Conservation (phyloP, 2,329 filamentous ascomycete genomes). For the Clonostachys chloroleuca region DNA sequence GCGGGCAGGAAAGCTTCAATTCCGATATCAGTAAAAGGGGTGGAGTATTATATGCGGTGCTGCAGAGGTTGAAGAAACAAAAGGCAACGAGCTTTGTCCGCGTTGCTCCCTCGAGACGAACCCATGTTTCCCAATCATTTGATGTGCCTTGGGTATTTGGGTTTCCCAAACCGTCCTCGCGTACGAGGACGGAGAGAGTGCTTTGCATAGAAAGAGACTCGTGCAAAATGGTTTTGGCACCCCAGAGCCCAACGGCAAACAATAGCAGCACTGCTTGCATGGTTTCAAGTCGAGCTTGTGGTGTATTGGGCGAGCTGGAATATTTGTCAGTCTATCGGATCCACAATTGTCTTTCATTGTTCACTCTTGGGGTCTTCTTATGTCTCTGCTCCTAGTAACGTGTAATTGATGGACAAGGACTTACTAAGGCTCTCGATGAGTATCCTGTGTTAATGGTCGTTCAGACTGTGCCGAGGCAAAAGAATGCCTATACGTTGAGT, state of each 20-base stretch:
- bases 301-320: conserved; percentile 51
- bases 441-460: conserved; percentile 51
- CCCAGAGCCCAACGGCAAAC: conserved; percentile 58
- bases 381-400: not conserved
- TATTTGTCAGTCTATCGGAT: not conserved
- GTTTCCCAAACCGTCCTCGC: conserved; percentile 50
- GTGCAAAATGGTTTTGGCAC: conserved; percentile 53
- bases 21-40: conserved; percentile 55
- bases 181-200: conserved; percentile 50
- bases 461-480: conserved; percentile 56
- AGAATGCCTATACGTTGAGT: conserved; percentile 51
- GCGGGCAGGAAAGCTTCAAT: conserved; percentile 49
- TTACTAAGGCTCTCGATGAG: conserved; percentile 56
- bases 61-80: conserved; percentile 60
- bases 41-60: conserved; percentile 57
- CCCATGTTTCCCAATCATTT: conserved; percentile 56
- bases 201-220: conserved; percentile 58
- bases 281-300: conserved; percentile 56
- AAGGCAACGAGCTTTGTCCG: conserved; percentile 57
- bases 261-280: conserved; percentile 60
- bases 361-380: not conserved
- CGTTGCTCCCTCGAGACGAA: conserved; percentile 50
- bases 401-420: conserved; percentile 13
- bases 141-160: conserved; percentile 39
- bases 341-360: not conserved